phyloP scores from a whole-genome alignment of 306 rosid species.

The Rubus idaeus region DNA sequence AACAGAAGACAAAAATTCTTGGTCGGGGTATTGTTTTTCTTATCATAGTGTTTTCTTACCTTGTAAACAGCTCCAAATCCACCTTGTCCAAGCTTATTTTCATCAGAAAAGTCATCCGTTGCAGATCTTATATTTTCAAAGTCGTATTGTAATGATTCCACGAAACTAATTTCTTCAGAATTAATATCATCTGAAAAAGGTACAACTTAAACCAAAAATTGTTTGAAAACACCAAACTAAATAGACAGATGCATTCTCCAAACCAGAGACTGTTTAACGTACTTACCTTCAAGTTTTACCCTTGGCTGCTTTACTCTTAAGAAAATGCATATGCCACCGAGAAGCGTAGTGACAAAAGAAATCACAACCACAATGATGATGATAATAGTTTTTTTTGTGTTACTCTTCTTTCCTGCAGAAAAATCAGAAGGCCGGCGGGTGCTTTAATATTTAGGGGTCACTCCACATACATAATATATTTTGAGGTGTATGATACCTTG shows the following conservation, averaged over 20 bases:
- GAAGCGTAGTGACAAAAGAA: background rate
- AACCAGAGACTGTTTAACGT: background rate
- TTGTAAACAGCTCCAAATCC: background rate
- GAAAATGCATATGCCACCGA: background rate
- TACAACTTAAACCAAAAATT: background rate
- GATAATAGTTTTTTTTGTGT: background rate
- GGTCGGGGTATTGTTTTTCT: too few species aligned
- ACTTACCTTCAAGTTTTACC: background rate
- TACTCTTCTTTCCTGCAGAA: background rate
- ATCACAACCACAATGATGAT: background rate
- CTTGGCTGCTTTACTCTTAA: background rate
- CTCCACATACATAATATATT: too few species aligned
- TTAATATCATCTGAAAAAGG: background rate
- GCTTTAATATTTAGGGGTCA: too few species aligned
- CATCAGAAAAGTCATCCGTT: background rate
- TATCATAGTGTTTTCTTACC: background rate
- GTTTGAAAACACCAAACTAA: background rate
- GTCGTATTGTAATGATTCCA: conserved; percentile 3
- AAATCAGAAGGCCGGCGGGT: background rate
- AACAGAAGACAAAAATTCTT: too few species aligned
- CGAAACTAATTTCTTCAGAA: background rate
- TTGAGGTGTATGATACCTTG: too few species aligned
- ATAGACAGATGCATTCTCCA: background rate
- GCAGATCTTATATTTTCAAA: conserved; percentile 1
- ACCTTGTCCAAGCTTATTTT: background rate